Base-by-base conservation (phyloP, 2,329 filamentous ascomycete genomes). In the Lasiodiplodia gonubiensis region DNA sequence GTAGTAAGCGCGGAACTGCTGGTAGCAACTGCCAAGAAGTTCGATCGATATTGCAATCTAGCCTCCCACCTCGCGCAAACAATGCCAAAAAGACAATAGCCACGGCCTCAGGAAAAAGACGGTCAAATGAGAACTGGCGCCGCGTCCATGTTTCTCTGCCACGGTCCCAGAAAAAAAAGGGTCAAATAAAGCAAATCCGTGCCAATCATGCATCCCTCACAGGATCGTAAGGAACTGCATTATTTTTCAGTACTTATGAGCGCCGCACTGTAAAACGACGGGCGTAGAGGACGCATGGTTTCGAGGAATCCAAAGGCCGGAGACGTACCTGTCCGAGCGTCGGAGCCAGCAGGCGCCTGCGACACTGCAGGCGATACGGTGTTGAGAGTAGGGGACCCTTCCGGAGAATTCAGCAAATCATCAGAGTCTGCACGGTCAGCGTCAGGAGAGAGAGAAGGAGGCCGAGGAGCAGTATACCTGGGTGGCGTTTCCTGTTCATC, bases 401-500 rank as follows among this genome's bases (percentile, higher is more conserved):
- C 30, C 30, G 30, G 39, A 42, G 18, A 42, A 7, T 42, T 18
- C 39, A 18, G n/a, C 14, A 39, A 39, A n/a, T 46, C 42, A 18
- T 46, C 42, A 10, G 42, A 33, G 23, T 63, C 59, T 63, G n/a
- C 5, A 8, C 11, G 2, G 27, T 63, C 46, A 51, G n/a, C n/a
- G 25, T 7, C 12, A 14, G 30, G 10, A 30, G n/a, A 18, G 23
- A 8, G 30, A 33, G 30, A 33, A 33, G 30, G 30, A 6, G 30
- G 30, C 30, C 3, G n/a, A 25, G 11, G 14, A n/a, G 27, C 27
- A 54, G 16, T 11, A 23, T 63, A 48, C 39, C 25, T 49, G 39
- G 39, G 10, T 49, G 5, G n/a, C 46, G 42, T 21, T 33, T 63
- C 46, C 42, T 51, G 46, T 63, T 63, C 59, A 63, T 63, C 5